Percentiles rank a stretch among this genome's conserved stretches.
Conservation (phyloP, 2,329 filamentous ascomycete species). For the Colletotrichum navitas region DNA sequence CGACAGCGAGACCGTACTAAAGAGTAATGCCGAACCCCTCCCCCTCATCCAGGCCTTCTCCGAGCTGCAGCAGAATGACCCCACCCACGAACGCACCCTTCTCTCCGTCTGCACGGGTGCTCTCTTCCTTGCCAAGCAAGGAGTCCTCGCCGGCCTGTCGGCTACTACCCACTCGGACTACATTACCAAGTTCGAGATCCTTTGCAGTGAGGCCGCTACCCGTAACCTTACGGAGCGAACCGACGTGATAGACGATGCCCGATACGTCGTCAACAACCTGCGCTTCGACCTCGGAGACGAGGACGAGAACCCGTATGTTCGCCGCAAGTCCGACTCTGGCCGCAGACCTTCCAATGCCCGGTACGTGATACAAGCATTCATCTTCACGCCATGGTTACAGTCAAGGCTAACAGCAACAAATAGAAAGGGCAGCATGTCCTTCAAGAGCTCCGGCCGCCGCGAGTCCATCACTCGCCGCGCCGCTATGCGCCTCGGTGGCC, state of each 20-base stretch:
- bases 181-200: conserved; percentile 83
- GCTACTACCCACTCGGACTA: conserved; percentile 87
- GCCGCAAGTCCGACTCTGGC: conserved; percentile 77
- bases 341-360: conserved; percentile 72
- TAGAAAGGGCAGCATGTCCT: conserved; percentile 87
- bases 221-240: conserved; percentile 81
- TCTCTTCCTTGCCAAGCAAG: conserved; percentile 81
- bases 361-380: conserved; percentile 55
- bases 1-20: conserved; percentile 72
- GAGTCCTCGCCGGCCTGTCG: conserved; percentile 81
- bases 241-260: conserved; percentile 82
- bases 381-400: background rate
- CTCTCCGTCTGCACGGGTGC: conserved; percentile 84
- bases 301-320: conserved; percentile 86
- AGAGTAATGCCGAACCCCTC: conserved; percentile 77
- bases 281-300: conserved; percentile 86
- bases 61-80: conserved; percentile 84
- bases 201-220: conserved; percentile 80
- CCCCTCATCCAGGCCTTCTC: conserved; percentile 81
- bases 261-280: conserved; percentile 92
- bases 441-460: conserved; percentile 81
- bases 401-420: conserved; percentile 30
- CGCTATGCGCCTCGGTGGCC: conserved; percentile 77
- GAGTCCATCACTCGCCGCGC: conserved; percentile 85
- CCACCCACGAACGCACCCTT: conserved; percentile 83